These are phyloP conservation scores for Crithidia expoeki DNA, from an alignment of 208 protist genomes.

Conservation along the genomic window DNA sequence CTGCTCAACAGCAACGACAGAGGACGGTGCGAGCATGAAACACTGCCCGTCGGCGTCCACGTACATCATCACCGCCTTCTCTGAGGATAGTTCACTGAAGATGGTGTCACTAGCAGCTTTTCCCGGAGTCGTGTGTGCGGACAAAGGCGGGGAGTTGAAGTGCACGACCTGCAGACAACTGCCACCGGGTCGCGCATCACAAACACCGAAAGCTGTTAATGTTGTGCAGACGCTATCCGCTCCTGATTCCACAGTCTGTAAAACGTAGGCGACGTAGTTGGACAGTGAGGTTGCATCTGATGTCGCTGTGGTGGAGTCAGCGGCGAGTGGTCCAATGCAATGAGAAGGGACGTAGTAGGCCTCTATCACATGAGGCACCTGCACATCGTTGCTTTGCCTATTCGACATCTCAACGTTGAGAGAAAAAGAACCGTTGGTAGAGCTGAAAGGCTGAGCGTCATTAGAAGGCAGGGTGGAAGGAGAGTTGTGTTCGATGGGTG, in stretches of 20 bases:
- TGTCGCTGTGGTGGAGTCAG: not conserved
- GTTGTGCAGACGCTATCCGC: not conserved
- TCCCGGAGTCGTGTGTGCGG: not conserved
- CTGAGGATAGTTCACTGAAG: not conserved
- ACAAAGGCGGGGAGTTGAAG: not conserved
- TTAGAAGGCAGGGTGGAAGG: too few relatives aligned
- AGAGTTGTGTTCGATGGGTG: too few relatives aligned
- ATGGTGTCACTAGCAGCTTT: not conserved
- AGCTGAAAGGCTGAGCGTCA: too few relatives aligned
- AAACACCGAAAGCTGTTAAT: constrained; percentile 12
- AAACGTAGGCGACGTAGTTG: not conserved
- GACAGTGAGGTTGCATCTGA: not conserved
- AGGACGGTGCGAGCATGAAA: constrained; percentile 26
- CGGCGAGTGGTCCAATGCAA: not conserved
- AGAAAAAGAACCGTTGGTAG: too few relatives aligned
- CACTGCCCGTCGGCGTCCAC: constrained; percentile 22
- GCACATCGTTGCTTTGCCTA: not conserved
- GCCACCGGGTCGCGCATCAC: not conserved
- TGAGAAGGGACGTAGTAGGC: not conserved
- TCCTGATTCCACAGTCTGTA: not conserved
- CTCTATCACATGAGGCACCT: not conserved
- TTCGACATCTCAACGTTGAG: too few relatives aligned
- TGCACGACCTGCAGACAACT: constrained; percentile 28
- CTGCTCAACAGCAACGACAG: constrained; percentile 6
- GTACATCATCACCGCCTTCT: constrained; percentile 24